Evolutionary conservation across 345 rosid species (phyloP), one percentile per base, ranked within the genome.

Genomic region (Kandelia obovata): DNA sequence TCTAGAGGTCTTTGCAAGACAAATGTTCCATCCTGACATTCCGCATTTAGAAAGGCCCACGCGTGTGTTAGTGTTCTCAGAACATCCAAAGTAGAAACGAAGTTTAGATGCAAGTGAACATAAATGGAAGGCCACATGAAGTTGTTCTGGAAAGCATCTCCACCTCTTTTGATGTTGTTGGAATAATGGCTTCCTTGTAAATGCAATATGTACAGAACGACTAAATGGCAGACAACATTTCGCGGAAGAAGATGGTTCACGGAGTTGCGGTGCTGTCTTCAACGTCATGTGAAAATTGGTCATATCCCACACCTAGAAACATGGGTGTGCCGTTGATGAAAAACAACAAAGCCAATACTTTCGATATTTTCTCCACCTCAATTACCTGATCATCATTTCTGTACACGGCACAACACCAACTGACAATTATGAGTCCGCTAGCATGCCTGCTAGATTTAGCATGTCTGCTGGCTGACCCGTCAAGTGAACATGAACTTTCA

Each of bases 171-270:
- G 59, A 25, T 27, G 26, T 56, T 25, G 59, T 11, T 6, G 30
- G 28, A 21, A 56, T 25, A 56, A 25, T 56, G 31, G 30, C 16
- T 56, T 56, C 59, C 30, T 25, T 17, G 59, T 10, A 56, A 56
- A 25, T 56, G 59, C 59, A 43, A 25, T 3, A 15, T 43, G 28
- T 17, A 11, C 59, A 0, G 17, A 39, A 53, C 32, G 35, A 66
- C 13, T 10, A 23, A 20, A 59, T 68, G 71, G 71, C 65, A 58
- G 64, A n/a, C 65, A 43, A 30, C 51, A 67, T 32, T 49, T 25
- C 23, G 21, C 21, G 25, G 9, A 31, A 53, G 60, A 9, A 16
- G 49, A 15, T 58, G 49, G 25, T 10, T 25, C 16, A 9, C 3
- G 16, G 28, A 55, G 58, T 55, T 26, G 7, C 0, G 58, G 25